phyloP scores from a whole-genome alignment of 148 eudicot species.

The Spergularia bocconei region DNA sequence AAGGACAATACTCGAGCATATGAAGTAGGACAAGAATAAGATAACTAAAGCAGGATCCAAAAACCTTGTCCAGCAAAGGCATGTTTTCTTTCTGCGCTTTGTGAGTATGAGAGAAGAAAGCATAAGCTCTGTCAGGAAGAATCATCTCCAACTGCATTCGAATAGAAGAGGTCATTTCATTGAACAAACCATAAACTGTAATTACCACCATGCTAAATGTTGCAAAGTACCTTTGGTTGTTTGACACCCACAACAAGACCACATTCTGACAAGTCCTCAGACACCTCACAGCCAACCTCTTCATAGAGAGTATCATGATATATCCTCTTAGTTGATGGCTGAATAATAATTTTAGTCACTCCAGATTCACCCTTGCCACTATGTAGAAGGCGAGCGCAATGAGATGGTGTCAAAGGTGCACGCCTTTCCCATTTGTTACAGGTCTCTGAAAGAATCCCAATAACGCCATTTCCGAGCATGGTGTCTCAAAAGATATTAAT shows the following conservation, averaged over 20 bases:
- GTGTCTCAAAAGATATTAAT: slow-evolving; percentile 17
- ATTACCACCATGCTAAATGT: background rate
- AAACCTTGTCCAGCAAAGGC: slow-evolving; percentile 92
- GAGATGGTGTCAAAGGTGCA: slow-evolving; percentile 85
- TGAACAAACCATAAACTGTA: background rate
- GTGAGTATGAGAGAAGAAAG: slow-evolving; percentile 98
- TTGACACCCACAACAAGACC: slow-evolving; percentile 93
- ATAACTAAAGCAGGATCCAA: background rate
- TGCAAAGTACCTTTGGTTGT: slow-evolving; percentile 77
- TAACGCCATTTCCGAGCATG: slow-evolving; percentile 90
- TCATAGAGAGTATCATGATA: slow-evolving; percentile 89
- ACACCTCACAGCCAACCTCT: slow-evolving; percentile 96
- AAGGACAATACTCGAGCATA: slow-evolving; percentile 8
- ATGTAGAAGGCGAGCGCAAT: slow-evolving; percentile 84
- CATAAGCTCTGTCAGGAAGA: slow-evolving; percentile 93
- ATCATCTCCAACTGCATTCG: slow-evolving; percentile 87
- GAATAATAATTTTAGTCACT: slow-evolving; percentile 71
- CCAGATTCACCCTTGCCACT: slow-evolving; percentile 58
- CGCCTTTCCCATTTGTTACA: slow-evolving; percentile 98
- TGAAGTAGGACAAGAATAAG: background rate
- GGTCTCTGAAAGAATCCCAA: slow-evolving; percentile 87
- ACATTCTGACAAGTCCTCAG: slow-evolving; percentile 91
- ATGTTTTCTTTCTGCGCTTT: slow-evolving; percentile 96
- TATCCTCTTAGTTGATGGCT: slow-evolving; percentile 93
- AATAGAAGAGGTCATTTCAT: slow-evolving; percentile 11